These are phyloP conservation scores for Catharanthus roseus DNA, from an alignment of 257 asterid species.

Conservation along the genomic window DNA sequence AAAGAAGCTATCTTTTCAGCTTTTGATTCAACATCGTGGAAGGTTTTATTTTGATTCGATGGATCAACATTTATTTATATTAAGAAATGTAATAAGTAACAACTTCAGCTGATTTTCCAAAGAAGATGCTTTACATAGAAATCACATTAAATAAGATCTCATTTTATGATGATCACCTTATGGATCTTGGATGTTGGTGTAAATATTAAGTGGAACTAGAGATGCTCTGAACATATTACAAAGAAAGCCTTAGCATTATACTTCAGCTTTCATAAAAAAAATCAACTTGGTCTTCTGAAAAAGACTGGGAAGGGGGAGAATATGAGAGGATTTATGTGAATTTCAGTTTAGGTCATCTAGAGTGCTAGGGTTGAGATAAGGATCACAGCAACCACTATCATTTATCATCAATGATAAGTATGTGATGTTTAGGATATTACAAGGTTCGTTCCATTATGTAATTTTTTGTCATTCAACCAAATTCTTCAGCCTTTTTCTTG, in stretches of 20 bases:
- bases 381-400: not conserved
- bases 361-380: not conserved
- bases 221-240: not conserved
- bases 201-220: not conserved
- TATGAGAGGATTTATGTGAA: not conserved
- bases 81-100: not conserved
- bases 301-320: no score
- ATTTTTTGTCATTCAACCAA: not conserved
- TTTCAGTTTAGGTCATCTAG: not conserved
- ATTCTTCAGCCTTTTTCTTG: slow-evolving; percentile 10
- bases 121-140: no score
- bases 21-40: slow-evolving; percentile 95
- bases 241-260: not conserved
- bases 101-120: not conserved
- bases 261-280: no score
- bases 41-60: slow-evolving; percentile 47
- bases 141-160: not conserved
- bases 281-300: not conserved
- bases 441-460: not conserved
- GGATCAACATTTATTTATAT: slow-evolving; percentile 6
- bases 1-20: slow-evolving; percentile 81
- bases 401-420: not conserved
- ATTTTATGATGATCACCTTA: not conserved
- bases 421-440: not conserved
- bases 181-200: slow-evolving; percentile 1